Evolutionary conservation across 1,284 basidiomycete species (phyloP), one percentile per base, ranked within the genome.

Genomic region (Tilletia caries): DNA sequence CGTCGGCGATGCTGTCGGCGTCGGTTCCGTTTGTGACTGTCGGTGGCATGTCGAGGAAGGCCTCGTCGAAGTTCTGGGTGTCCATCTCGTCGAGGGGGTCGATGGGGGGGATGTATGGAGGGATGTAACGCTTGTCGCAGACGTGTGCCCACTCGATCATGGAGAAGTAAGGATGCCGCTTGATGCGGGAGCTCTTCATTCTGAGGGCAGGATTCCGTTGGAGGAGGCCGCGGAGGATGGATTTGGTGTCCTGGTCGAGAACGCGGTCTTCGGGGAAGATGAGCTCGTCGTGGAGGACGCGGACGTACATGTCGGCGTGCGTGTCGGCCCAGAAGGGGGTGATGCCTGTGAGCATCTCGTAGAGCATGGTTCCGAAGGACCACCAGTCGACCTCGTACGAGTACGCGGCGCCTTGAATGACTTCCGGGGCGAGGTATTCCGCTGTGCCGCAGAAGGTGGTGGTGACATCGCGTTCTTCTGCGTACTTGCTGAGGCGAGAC

Each of bases 371-470:
- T 23, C 95, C 95, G 79, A 96, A 91, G 74, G 91, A 92, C 94
- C 95, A 98, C 92, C 93, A 95, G 83, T 98, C 95, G 25, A 95
- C 93, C 76, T 95, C 92, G 80, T 95, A 97, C 73, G 91, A 91
- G 84, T 98, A 97, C 23, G 91, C 88, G 74, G 91, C 85, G 3
- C 93, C 92, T 79, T 93, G 91, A 77, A 98, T 92, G 66, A 98
- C 93, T 73, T 84, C 81, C 20, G 83, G 83, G 4, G 83, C 75
- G 66, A 78, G 27, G 66, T 66, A 72, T 54, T 74, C 29, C 58
- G 68, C 20, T 50, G 69, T 71, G 27, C 92, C 91, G 83, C 92
- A 93, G 82, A 93, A 93, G 13, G 92, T 93, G 44, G 86, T 89
- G 27, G 92, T 93, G 27, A 68, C 66, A 87, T 86, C 78, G 92